phyloP scores from a whole-genome alignment of 345 rosid species.

The Citrus australasica region DNA sequence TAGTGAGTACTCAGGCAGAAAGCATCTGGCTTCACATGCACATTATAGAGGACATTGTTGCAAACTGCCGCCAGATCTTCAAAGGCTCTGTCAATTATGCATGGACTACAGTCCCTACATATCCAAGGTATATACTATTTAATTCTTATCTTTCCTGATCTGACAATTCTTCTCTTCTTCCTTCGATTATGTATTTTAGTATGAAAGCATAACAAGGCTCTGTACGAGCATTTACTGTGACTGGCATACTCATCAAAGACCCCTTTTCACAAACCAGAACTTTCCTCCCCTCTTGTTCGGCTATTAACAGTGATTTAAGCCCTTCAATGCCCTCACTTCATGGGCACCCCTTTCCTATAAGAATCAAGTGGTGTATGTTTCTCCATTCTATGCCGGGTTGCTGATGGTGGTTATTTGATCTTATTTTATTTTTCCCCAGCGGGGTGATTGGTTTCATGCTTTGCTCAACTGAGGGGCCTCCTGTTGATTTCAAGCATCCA shows the following conservation, averaged over 20 bases:
- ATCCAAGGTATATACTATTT: conserved; percentile 60
- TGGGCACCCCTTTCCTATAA: neutral
- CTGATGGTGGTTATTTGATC: conserved; percentile 2
- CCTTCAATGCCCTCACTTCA: neutral
- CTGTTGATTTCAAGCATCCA: conserved; percentile 87
- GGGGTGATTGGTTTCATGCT: conserved; percentile 99
- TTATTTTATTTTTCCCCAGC: conserved; percentile 28
- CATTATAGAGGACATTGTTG: conserved; percentile 85
- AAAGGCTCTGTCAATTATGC: conserved; percentile 96
- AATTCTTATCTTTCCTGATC: neutral
- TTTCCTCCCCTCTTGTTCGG: neutral
- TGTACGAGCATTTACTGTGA: neutral
- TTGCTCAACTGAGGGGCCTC: conserved; percentile 88
- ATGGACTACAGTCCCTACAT: conserved; percentile 98
- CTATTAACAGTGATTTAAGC: too few relatives aligned
- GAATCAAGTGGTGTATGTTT: neutral
- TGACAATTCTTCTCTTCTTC: neutral
- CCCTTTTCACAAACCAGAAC: neutral
- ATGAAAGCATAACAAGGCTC: neutral
- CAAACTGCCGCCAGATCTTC: conserved; percentile 81
- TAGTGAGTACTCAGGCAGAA: conserved; percentile 91
- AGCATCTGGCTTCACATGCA: conserved; percentile 99
- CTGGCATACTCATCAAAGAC: neutral
- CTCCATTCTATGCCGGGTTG: neutral
- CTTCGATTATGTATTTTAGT: neutral